phyloP scores from a whole-genome alignment of 2,329 filamentous ascomycete species.

The Aspergillus aculeatus region DNA sequence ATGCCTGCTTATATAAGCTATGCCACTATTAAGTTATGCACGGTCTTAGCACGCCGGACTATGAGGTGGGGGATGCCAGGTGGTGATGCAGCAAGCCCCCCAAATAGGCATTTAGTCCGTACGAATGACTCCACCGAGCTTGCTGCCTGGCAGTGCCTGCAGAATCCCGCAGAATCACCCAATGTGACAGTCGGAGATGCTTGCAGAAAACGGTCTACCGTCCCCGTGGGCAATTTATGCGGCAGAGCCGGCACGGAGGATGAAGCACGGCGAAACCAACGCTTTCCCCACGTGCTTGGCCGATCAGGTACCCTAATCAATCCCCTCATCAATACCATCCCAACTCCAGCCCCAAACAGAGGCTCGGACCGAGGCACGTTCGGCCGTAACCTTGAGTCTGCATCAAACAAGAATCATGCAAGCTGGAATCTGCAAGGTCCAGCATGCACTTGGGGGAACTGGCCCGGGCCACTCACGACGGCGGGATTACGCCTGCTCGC shows the following conservation, averaged over 20 bases:
- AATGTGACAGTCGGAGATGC: not conserved
- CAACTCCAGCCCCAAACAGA: not conserved
- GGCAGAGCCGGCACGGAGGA: not conserved
- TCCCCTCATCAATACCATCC: not conserved
- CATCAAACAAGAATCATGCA: not conserved
- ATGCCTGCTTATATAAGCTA: no score
- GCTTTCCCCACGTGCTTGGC: not conserved
- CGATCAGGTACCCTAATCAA: not conserved
- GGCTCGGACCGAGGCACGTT: not conserved
- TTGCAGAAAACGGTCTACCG: not conserved
- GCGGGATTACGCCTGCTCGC: not conserved
- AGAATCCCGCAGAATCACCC: no score
- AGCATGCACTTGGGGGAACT: not conserved
- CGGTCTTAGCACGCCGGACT: no score
- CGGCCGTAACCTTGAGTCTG: not conserved
- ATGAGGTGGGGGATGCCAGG: no score
- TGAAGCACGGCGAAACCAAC: not conserved
- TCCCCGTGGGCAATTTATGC: not conserved
- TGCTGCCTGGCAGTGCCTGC: no score
- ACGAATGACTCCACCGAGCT: no score
- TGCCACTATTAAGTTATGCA: no score
- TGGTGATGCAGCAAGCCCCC: no score
- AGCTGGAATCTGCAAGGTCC: not conserved
- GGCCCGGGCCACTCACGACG: not conserved
- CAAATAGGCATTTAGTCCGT: not conserved